These are phyloP conservation scores for Colletotrichum theobromicola DNA, from an alignment of 2,329 filamentous ascomycete genomes.

Conservation along the genomic window DNA sequence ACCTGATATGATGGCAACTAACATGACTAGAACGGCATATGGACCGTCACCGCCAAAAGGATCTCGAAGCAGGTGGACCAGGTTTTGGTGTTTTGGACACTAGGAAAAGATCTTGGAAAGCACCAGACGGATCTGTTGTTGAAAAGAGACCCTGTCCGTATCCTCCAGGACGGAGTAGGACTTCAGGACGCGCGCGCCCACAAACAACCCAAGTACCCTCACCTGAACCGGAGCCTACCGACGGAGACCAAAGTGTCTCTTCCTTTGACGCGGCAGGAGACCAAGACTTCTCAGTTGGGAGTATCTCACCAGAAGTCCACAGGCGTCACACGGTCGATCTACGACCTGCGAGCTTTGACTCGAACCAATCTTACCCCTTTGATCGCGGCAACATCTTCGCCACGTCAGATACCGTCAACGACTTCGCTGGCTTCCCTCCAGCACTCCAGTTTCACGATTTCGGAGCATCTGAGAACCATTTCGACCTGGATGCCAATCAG, in stretches of 20 bases:
- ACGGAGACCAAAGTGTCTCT: neutral
- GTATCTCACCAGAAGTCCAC: neutral
- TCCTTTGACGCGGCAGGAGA: neutral
- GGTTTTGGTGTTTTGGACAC: constrained; percentile 57
- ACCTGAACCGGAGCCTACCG: neutral
- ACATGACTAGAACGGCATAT: constrained; percentile 58
- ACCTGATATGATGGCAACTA: neutral
- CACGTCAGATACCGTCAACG: neutral
- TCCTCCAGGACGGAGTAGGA: neutral
- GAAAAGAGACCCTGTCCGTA: constrained; percentile 39
- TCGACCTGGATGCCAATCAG: neutral
- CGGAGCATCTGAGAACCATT: neutral
- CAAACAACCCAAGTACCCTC: constrained; percentile 14
- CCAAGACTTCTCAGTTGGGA: neutral
- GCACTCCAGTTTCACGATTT: neutral
- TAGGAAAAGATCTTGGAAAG: constrained; percentile 61
- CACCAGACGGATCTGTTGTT: constrained; percentile 57
- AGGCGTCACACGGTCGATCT: neutral
- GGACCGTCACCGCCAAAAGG: constrained; percentile 56
- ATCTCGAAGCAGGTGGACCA: constrained; percentile 58
- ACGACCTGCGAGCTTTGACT: neutral
- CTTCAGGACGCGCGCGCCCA: neutral
- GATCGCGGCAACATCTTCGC: neutral
- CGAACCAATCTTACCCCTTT: neutral
- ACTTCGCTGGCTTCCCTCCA: constrained; percentile 4